A percentile compares a stretch with the other conserved stretches of the same genome.
phyloP scores from a whole-genome alignment of 768 basidiomycete genomes.

The Russula griseocarnosa region DNA sequence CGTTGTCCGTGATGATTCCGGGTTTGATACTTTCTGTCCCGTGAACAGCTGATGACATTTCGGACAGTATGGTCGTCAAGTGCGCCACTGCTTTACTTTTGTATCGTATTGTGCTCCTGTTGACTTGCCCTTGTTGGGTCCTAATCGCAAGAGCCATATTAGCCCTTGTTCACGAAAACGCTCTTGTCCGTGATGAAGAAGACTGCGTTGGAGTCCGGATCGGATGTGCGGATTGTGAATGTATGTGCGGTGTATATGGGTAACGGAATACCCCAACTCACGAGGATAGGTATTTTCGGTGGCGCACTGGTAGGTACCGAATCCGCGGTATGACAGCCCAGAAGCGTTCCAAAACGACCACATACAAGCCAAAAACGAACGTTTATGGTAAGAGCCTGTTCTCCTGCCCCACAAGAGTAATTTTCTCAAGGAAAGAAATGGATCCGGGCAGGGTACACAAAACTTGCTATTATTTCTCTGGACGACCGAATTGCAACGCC shows the following conservation, averaged over 20 bases:
- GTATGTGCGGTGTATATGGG: conserved; percentile 35
- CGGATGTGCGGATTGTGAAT: conserved; percentile 60
- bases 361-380: conserved; percentile 21
- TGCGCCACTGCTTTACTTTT: conserved; percentile 25
- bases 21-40: background rate
- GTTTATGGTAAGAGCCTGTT: conserved; percentile 26
- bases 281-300: conserved; percentile 28
- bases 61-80: conserved; percentile 44
- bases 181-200: conserved; percentile 50
- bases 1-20: background rate
- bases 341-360: conserved; percentile 31
- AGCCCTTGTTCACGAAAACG: conserved; percentile 53
- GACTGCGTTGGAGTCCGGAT: conserved; percentile 45
- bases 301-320: conserved; percentile 8
- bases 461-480: conserved; percentile 51
- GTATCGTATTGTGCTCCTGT: background rate
- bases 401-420: background rate
- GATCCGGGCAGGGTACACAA: conserved; percentile 42
- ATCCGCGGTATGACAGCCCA: conserved; percentile 23
- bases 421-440: background rate
- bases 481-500: conserved; percentile 48
- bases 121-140: conserved; percentile 15
- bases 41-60: conserved; percentile 21
- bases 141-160: conserved; percentile 43
- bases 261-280: background rate